Percentiles rank a stretch among this genome's conserved stretches.
These are phyloP conservation scores for Boehmeria nivea DNA, from an alignment of 306 rosid genomes.

Conservation along the genomic window DNA sequence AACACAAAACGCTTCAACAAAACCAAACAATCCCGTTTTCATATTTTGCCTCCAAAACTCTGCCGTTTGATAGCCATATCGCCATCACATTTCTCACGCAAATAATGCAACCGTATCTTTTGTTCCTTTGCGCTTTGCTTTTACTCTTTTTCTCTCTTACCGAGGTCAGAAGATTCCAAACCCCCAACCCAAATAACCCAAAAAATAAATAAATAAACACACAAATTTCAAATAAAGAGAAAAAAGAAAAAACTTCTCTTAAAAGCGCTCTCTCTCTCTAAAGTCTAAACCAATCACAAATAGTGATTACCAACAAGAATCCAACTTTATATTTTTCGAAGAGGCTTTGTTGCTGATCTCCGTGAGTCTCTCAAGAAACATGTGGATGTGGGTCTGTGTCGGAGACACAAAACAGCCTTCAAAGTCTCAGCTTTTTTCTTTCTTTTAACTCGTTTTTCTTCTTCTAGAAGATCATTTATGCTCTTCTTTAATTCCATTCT, in stretches of 20 bases:
- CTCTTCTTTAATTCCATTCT: not conserved
- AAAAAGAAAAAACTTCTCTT: not conserved
- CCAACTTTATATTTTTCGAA: not conserved
- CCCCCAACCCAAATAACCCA: too few relatives aligned
- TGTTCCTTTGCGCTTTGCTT: conserved; percentile 6
- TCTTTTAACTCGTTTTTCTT: too few relatives aligned
- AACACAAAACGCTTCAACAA: too few relatives aligned
- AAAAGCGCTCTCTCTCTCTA: not conserved
- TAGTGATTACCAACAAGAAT: not conserved
- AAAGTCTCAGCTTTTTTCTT: too few relatives aligned
- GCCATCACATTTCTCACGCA: not conserved
- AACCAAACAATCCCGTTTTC: too few relatives aligned
- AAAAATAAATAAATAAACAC: too few relatives aligned
- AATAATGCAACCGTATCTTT: conserved; percentile 6
- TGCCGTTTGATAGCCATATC: too few relatives aligned
- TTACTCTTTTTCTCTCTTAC: not conserved
- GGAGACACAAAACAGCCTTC: not conserved
- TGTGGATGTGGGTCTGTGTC: conserved; percentile 2
- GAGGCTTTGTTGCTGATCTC: not conserved
- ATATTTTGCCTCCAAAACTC: too few relatives aligned
- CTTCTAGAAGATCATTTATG: not conserved
- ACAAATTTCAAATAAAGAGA: not conserved
- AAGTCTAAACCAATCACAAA: too few relatives aligned
- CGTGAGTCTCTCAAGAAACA: not conserved
- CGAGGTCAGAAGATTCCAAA: conserved; percentile 5